phyloP scores from a whole-genome alignment of 2,329 filamentous ascomycete species.

The Monosporascus sp. region DNA sequence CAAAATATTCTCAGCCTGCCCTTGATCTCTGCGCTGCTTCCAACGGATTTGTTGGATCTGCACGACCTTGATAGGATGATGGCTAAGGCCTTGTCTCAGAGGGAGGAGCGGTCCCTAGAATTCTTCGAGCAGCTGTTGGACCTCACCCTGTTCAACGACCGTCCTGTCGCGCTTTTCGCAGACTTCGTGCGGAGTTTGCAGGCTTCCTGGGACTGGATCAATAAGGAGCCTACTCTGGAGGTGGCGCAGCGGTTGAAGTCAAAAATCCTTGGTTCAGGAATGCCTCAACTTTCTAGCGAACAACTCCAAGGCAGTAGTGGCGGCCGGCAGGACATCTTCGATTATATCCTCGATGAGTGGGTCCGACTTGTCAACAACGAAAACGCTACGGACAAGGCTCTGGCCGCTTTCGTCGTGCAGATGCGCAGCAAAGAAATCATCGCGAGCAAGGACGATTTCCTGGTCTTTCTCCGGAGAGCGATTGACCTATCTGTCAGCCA shows the following conservation, averaged over 20 bases:
- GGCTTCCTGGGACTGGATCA: constrained; percentile 75
- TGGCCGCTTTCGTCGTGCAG: constrained; percentile 76
- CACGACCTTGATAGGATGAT: constrained; percentile 65
- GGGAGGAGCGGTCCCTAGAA: constrained; percentile 67
- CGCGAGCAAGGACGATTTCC: constrained; percentile 68
- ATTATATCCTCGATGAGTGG: constrained; percentile 97
- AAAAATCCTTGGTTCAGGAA: constrained; percentile 44
- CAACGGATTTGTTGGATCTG: constrained; percentile 59
- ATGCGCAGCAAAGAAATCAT: constrained; percentile 71
- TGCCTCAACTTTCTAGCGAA: constrained; percentile 36
- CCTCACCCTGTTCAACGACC: constrained; percentile 71
- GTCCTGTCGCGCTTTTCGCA: constrained; percentile 72
- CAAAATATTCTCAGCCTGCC: constrained; percentile 53
- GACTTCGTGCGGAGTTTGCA: constrained; percentile 83
- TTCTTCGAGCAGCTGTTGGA: constrained; percentile 79
- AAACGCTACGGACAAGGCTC: constrained; percentile 67
- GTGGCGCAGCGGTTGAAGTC: constrained; percentile 67
- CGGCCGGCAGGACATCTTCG: constrained; percentile 74
- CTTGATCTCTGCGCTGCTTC: constrained; percentile 52
- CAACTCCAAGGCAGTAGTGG: constrained; percentile 50
- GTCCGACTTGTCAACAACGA: constrained; percentile 73
- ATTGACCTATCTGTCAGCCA: constrained; percentile 74
- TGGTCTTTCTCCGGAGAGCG: constrained; percentile 73
- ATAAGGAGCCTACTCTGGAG: constrained; percentile 61
- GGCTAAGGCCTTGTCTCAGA: constrained; percentile 65